Percentiles rank a stretch among this genome's conserved stretches.
Conservation (phyloP, 768 basidiomycete genomes). For the Saitozyma podzolica region DNA sequence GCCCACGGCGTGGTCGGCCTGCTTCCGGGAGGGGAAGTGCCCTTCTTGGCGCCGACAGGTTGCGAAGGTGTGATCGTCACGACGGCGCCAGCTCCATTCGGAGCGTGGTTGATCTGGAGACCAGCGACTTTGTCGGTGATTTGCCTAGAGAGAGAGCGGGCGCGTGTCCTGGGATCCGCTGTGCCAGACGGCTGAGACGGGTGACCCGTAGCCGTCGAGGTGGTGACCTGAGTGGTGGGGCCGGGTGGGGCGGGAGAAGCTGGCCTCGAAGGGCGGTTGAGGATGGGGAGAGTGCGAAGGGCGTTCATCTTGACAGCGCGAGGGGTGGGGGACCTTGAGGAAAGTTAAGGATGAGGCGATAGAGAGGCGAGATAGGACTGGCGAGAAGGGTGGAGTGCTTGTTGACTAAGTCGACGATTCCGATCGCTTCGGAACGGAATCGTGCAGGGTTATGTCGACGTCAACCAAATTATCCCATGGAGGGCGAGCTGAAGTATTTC, state of each 20-base stretch:
- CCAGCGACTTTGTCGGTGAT: slow-evolving; percentile 36
- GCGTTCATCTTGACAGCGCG: slow-evolving; percentile 41
- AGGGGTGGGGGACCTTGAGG: slow-evolving; percentile 2
- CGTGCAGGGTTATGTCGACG: no score
- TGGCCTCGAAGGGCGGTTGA: slow-evolving; percentile 51
- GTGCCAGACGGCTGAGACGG: slow-evolving; percentile 8
- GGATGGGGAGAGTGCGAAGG: slow-evolving; percentile 49
- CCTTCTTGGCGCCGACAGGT: slow-evolving; percentile 20
- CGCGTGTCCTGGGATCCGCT: slow-evolving; percentile 27
- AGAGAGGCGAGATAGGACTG: slow-evolving; percentile 2
- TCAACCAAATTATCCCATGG: slow-evolving; percentile 13
- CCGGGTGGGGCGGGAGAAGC: slow-evolving; percentile 42
- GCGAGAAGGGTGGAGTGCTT: no score
- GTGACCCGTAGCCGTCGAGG: slow-evolving; percentile 20
- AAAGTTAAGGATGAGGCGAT: neutral
- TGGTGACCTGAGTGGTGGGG: slow-evolving; percentile 33
- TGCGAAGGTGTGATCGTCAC: slow-evolving; percentile 15
- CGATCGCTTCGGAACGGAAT: no score
- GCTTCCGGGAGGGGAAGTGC: slow-evolving; percentile 36
- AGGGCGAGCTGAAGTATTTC: neutral
- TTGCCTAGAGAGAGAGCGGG: slow-evolving; percentile 39
- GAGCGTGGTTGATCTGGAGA: slow-evolving; percentile 17
- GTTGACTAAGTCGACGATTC: no score
- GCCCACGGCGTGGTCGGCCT: slow-evolving; percentile 38
- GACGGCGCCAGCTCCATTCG: neutral